These are phyloP conservation scores for Prototheca stagnorum DNA, from an alignment of 163 green algal genomes.

Conservation along the genomic window DNA sequence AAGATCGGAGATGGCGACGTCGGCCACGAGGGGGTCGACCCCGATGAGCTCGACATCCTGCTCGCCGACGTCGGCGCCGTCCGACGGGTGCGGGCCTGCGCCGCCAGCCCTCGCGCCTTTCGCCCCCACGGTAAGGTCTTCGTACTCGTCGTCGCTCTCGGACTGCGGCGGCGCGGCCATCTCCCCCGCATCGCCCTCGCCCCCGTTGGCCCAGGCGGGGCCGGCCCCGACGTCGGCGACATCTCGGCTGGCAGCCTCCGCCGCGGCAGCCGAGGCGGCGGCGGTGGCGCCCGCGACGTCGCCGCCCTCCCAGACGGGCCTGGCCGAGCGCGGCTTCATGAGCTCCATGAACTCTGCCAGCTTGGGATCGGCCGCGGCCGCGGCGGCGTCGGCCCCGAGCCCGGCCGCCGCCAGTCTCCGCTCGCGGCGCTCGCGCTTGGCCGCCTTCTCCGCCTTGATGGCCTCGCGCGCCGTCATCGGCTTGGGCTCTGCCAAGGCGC, in stretches of 20 bases:
- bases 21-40: slow-evolving; percentile 31
- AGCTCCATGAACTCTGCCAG: slow-evolving; percentile 84
- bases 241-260: background rate
- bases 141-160: slow-evolving; percentile 33
- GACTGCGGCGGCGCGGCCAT: slow-evolving; percentile 2
- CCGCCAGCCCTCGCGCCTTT: background rate
- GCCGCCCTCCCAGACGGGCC: slow-evolving; percentile 81
- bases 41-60: slow-evolving; percentile 11
- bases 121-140: slow-evolving; percentile 20
- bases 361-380: slow-evolving; percentile 36
- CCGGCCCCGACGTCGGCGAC: no score
- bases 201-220: no score
- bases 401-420: background rate
- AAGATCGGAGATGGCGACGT: slow-evolving; percentile 62
- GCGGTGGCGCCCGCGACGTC: slow-evolving; percentile 16
- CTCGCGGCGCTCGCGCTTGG: background rate
- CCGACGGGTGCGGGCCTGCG: background rate
- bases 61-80: slow-evolving; percentile 9
- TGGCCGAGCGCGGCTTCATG: slow-evolving; percentile 63
- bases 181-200: slow-evolving; percentile 1
- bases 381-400: background rate
- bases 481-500: no score
- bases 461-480: background rate
- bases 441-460: background rate
- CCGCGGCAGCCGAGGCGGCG: no score